Evolutionary conservation across 2,329 filamentous ascomycete genomes (phyloP).

Genomic region (Fusarium pilosicola): DNA sequence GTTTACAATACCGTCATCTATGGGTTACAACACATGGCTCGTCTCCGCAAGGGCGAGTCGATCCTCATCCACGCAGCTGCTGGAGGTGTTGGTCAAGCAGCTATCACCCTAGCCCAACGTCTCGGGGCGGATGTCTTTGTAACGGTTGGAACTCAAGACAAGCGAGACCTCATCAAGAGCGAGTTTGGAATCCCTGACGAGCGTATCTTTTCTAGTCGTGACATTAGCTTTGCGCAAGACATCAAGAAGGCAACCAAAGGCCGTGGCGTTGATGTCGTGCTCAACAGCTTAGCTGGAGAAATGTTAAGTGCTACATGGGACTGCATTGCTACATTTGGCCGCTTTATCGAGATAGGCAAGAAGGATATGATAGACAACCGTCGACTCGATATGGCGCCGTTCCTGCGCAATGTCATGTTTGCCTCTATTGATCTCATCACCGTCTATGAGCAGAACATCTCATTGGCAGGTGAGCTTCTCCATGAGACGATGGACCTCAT

Average conservation of each 20-base stretch:
- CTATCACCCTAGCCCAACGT: neutral
- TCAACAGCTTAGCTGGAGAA: neutral
- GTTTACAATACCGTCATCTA: neutral
- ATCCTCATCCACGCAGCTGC: neutral
- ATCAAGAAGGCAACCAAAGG: neutral
- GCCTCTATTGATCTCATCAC: neutral
- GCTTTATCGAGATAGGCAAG: neutral
- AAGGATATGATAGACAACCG: neutral
- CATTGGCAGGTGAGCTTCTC: neutral
- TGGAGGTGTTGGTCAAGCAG: neutral
- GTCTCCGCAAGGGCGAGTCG: neutral
- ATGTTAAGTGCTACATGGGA: neutral
- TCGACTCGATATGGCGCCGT: neutral
- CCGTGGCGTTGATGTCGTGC: neutral
- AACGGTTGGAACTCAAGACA: neutral
- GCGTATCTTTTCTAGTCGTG: neutral
- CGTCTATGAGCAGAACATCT: neutral
- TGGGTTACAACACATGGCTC: neutral
- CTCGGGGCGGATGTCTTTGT: neutral
- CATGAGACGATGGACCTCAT: neutral
- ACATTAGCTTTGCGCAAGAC: neutral
- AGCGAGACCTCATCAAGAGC: neutral
- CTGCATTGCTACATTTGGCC: neutral
- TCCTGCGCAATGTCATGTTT: neutral
- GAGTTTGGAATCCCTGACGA: neutral